Evolutionary conservation across 2,329 filamentous ascomycete species (phyloP).

Genomic region (Exophiala phaeomuriformis): DNA sequence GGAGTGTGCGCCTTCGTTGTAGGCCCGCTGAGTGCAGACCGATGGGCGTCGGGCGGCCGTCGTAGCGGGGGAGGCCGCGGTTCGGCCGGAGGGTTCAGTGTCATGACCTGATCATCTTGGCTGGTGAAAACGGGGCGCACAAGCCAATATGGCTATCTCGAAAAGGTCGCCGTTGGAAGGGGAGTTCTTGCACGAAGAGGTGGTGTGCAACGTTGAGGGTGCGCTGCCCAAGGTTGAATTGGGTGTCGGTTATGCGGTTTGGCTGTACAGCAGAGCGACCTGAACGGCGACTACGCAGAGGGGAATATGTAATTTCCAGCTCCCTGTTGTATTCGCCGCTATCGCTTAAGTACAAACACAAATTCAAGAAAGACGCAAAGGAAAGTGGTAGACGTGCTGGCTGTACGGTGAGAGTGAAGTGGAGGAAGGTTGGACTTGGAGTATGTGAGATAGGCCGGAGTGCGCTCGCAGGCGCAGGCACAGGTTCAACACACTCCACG

Average conservation of each 20-base stretch:
- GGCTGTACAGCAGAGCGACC: not conserved
- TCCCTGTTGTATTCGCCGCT: not conserved
- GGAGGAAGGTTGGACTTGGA: constrained; percentile 1
- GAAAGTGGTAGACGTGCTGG: not conserved
- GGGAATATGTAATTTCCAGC: not conserved
- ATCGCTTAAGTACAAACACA: not conserved
- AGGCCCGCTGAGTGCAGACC: constrained; percentile 5
- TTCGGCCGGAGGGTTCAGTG: constrained; percentile 25
- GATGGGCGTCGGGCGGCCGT: constrained; percentile 14
- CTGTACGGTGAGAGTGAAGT: not conserved
- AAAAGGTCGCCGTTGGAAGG: not conserved
- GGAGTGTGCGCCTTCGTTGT: constrained; percentile 9
- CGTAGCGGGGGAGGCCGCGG: constrained; percentile 24
- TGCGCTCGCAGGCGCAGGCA: not conserved
- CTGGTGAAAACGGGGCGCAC: not conserved
- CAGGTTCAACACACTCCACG: not conserved
- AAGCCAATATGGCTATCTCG: constrained; percentile 1
- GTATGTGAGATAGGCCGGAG: not conserved
- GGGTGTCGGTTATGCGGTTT: not conserved
- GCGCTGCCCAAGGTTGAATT: not conserved
- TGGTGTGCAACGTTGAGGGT: not conserved
- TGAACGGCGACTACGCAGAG: not conserved
- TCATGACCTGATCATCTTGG: constrained; percentile 28
- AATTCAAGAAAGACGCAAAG: not conserved
- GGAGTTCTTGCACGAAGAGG: not conserved